Percentiles rank a stretch among this genome's conserved stretches.
Conservation (phyloP, 768 basidiomycete genomes). For the Porpolomopsis calyptriformis region DNA sequence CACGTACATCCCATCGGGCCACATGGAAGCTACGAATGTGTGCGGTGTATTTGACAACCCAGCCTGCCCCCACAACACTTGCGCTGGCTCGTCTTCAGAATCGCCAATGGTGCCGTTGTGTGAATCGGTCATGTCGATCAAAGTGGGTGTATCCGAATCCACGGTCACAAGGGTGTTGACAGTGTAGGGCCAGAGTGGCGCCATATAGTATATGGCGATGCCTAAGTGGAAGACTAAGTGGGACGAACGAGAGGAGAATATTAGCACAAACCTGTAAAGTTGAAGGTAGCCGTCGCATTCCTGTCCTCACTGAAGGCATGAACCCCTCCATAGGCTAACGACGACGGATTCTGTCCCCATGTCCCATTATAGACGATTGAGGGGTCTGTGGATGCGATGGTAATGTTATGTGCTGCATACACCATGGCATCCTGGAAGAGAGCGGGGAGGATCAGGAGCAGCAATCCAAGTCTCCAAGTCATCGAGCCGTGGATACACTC, state of each 20-base stretch:
- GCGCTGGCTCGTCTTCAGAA: not conserved
- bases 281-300: not conserved
- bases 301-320: not conserved
- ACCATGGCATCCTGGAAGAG: not conserved
- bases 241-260: not conserved
- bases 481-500: not conserved
- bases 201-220: conserved; percentile 4
- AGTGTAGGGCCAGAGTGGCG: not conserved
- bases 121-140: not conserved
- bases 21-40: conserved; percentile 1
- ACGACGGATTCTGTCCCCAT: not conserved
- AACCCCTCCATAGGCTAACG: not conserved
- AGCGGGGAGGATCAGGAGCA: not conserved
- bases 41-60: not conserved
- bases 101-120: not conserved
- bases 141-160: not conserved
- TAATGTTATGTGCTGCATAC: not conserved
- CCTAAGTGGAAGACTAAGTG: not conserved
- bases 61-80: not conserved
- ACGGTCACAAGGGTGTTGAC: not conserved
- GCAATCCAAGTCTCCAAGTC: not conserved
- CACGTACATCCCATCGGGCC: not conserved
- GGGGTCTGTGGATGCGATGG: not conserved
- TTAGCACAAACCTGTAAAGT: conserved; percentile 1
- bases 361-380: not conserved